Base-by-base conservation (phyloP, 352 stramenopile species). In the Pythium dissotocum region DNA sequence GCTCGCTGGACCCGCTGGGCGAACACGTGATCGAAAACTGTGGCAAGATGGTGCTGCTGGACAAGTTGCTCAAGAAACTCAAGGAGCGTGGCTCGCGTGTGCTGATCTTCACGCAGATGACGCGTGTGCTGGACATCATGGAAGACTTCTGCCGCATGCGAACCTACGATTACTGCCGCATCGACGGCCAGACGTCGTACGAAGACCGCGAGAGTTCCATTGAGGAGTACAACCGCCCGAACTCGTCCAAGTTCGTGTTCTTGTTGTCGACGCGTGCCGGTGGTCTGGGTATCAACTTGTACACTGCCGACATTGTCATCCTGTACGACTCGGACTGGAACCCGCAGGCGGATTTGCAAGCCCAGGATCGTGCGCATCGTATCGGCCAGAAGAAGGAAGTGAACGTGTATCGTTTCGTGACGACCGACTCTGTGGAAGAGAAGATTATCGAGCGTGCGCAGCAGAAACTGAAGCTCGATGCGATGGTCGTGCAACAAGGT, bases 341-440 rank as follows among this genome's bases (percentile, higher is more conserved):
- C 76, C 97, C 97, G 6, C 97, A 99, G 79, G 94, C 95, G 2
- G 97, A 99, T 82, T 66, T 99, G 38, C 94, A 99, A 73, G 88
- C 88, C 0, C 87, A 95, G 87, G 97, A 99, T 78, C 87, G 97
- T 59, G 97, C 97, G 6, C 97, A 99, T 88, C 90, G 97, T 53
- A 99, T 99, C 64, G 98, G 98, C 10, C 97, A 99, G 74, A 99
- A 97, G 69, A 99, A 99, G 77, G 95, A 94, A 49, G 98, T 99
- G 21, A 98, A 97, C 59, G 93, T 99, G 48, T 98, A 98, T 44
- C 88, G 95, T 18, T 78, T 98, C 33, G 88, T 98, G 24, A 99
- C 98, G 38, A 83, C 98, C 14, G 95, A 97, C 60, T 98, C 97
- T 0, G 96, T 99, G 0, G 98, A 99, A 80, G 97, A 99, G 70